Evolutionary conservation across 345 rosid species (phyloP), one percentile per base, ranked within the genome.

Genomic region (thale cress (Arabidopsis thaliana)): DNA sequence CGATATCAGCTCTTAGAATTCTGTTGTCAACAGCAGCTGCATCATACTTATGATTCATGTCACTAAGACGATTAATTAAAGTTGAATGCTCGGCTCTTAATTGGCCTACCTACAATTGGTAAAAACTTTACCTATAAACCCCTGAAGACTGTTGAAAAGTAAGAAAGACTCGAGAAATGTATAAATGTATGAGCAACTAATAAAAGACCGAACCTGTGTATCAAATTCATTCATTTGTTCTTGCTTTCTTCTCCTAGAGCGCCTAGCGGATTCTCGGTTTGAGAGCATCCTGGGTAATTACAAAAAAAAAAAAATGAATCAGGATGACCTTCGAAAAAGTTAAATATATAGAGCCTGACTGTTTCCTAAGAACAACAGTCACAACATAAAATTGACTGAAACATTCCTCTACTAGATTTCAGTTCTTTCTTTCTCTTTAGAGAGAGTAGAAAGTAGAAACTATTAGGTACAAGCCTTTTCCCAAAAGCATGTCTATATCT

Each of bases 251-350:
- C 87, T 85, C 84, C 99, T 86, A 52, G 97, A 96, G 22, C 97
- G 99, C 81, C 98, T 89, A 38, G 98, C 98, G 4, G 99, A 95
- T 85, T 95, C 98, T 72, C 97, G 89, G 88, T 95, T 95, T 67
- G 99, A 95, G 82, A 75, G 87, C 98, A 90, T 95, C 92, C 99
- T 95, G 80, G 23, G 25, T 16, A 34, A 40, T 71, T 28, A 78
- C 62, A 41, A 58, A 6, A 36, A 6, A 38, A 41, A 58, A 6
- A 36, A 6, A 38, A 13, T 38, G 32, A 45, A 65, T 53, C 45
- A 63, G 28, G 45, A 65, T 36, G 34, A 37, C 41, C 65, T 55
- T 36, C 2, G 4, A 24, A 34, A 25, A 41, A 40, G 0, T 28
- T 2, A 33, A 2, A 28, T 6, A 50, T 22, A 50, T 9, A 65